Percentiles rank a stretch among this genome's conserved stretches.
Conservation (phyloP, 208 protist genomes). For the Trypanosoma theileri region DNA sequence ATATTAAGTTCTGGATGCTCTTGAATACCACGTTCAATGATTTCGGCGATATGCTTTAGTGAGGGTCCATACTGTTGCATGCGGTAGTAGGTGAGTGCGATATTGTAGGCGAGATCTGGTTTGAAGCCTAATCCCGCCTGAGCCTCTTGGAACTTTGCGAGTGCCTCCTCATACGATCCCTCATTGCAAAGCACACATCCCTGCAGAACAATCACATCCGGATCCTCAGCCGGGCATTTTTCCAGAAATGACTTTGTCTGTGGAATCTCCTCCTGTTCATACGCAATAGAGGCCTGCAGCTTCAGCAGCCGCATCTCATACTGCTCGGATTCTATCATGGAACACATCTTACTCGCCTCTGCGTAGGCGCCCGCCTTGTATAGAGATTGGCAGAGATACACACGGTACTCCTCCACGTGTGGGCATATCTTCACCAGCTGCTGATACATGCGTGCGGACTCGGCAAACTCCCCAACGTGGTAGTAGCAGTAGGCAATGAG, state of each 20-base stretch:
- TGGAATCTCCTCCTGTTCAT: conserved; percentile 91
- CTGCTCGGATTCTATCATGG: conserved; percentile 83
- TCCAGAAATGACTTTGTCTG: conserved; percentile 92
- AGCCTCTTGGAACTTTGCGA: conserved; percentile 93
- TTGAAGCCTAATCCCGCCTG: conserved; percentile 88
- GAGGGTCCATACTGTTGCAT: conserved; percentile 94
- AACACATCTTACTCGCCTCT: conserved; percentile 85
- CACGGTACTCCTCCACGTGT: conserved; percentile 93
- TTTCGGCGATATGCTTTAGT: conserved; percentile 94
- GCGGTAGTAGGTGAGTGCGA: conserved; percentile 95
- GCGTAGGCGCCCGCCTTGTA: conserved; percentile 94
- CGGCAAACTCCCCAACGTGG: conserved; percentile 91
- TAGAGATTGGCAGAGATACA: conserved; percentile 95
- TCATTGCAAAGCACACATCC: conserved; percentile 92
- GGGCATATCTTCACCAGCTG: conserved; percentile 92
- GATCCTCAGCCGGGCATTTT: conserved; percentile 77
- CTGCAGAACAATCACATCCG: conserved; percentile 85
- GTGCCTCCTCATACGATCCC: conserved; percentile 92
- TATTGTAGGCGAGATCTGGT: conserved; percentile 95
- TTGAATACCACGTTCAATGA: conserved; percentile 94
- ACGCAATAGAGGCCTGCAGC: conserved; percentile 91
- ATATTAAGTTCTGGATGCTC: conserved; percentile 95
- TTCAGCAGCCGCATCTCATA: conserved; percentile 80
- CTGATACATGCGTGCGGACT: conserved; percentile 89
- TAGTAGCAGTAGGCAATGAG: conserved; percentile 97